Percentiles rank a stretch among this genome's conserved stretches.
Evolutionary conservation across 2,329 filamentous ascomycete species (phyloP).

Genomic region (Aspergillus ochraceus): DNA sequence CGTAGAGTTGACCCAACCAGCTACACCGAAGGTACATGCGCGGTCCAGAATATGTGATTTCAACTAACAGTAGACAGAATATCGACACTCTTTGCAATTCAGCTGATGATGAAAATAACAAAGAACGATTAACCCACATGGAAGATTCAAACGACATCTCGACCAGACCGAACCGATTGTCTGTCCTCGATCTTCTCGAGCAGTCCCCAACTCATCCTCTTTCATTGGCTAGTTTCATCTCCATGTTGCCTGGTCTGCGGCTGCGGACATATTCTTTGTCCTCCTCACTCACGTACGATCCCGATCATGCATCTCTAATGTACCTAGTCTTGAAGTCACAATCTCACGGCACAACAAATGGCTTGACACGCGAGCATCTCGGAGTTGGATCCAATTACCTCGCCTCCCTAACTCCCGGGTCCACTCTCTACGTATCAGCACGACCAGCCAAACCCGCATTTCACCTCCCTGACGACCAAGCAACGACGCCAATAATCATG

Average conservation of each 20-base stretch:
- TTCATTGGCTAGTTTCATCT: constrained; percentile 66
- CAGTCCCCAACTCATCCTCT: constrained; percentile 59
- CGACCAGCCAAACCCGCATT: constrained; percentile 34
- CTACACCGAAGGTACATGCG: constrained; percentile 25
- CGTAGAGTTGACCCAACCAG: constrained; percentile 71
- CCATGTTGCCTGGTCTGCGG: constrained; percentile 73
- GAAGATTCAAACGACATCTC: too few species aligned
- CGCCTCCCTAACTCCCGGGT: constrained; percentile 38
- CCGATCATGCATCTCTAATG: constrained; percentile 61
- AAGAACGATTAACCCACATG: too few species aligned
- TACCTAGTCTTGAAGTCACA: constrained; percentile 58
- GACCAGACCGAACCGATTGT: neutral
- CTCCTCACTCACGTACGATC: constrained; percentile 65
- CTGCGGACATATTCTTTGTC: constrained; percentile 77
- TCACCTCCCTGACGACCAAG: constrained; percentile 31
- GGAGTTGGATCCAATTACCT: constrained; percentile 65
- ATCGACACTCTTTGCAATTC: too few species aligned
- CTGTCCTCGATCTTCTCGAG: constrained; percentile 66
- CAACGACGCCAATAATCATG: constrained; percentile 38
- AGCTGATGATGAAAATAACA: too few species aligned
- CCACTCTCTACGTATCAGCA: constrained; percentile 21
- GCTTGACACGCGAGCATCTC: constrained; percentile 51
- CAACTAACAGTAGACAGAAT: too few species aligned
- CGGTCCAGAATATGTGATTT: too few species aligned
- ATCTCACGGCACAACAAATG: constrained; percentile 48